Evolutionary conservation across 2,329 filamentous ascomycete genomes (phyloP).

Genomic region (Calonectria montana): DNA sequence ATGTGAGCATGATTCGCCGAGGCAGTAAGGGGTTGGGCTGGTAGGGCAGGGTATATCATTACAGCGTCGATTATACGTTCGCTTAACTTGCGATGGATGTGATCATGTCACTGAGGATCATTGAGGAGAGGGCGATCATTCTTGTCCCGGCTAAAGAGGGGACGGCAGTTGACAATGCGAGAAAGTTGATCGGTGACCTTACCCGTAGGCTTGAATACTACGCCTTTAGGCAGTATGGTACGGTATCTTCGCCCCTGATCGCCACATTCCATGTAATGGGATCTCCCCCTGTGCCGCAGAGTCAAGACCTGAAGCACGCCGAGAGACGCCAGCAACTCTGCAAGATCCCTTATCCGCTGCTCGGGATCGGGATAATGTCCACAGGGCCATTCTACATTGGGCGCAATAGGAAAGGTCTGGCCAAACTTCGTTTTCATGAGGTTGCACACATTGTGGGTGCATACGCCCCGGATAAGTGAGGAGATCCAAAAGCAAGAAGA

Average conservation of each 20-base stretch:
- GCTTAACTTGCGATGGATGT: conserved; percentile 10
- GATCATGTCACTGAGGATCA: conserved; percentile 10
- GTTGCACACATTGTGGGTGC: conserved; percentile 14
- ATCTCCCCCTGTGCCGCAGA: conserved; percentile 15
- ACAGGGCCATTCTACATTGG: conserved; percentile 12
- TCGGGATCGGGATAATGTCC: neutral
- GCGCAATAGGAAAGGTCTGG: conserved; percentile 2
- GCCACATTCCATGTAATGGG: conserved; percentile 23
- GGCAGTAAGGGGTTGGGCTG: neutral
- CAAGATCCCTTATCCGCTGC: conserved; percentile 5
- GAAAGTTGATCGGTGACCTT: neutral
- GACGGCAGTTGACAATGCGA: conserved; percentile 10
- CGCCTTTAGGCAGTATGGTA: neutral
- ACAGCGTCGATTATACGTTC: conserved; percentile 12
- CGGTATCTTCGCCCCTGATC: conserved; percentile 21
- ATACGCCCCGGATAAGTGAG: conserved; percentile 5
- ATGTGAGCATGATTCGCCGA: conserved; percentile 10
- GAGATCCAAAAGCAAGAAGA: neutral
- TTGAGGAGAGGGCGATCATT: conserved; percentile 8
- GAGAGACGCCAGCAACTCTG: neutral
- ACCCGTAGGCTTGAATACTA: conserved; percentile 9
- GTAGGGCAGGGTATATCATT: conserved; percentile 1
- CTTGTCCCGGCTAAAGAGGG: conserved; percentile 8
- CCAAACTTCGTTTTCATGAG: neutral
- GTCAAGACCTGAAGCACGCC: conserved; percentile 2